Base-by-base conservation (phyloP, 2,329 filamentous ascomycete genomes). In the Xylariales sp. region DNA sequence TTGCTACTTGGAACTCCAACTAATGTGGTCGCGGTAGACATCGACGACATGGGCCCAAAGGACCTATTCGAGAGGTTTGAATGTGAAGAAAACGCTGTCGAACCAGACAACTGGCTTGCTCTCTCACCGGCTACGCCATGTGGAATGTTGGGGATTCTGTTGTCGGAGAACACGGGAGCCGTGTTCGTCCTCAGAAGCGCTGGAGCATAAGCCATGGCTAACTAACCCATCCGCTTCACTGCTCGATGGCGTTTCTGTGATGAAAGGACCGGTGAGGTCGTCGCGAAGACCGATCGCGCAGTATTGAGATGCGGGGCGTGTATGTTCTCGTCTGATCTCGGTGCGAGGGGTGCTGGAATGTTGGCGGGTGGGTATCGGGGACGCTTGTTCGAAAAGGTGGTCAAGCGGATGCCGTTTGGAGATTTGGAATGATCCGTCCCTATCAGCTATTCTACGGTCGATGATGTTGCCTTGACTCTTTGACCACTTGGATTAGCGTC, bases 71-170 rank as follows among this genome's bases (percentile, higher is more conserved):
- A 47, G 16, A 42, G 29, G 31, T 27, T 47, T 24, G 45, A 47
- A 15, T 27, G 27, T 27, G 56, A 59, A 48, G 56, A 67, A 57
- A 70, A 74, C 38, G 70, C 71, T 22, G 78, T 80, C 46, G 78
- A 73, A 62, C 77, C 77, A 43, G 80, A 80, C 47, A 82, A 68
- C 65, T 82, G 78, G 62, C 78, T 83, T 46, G 70, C 70, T 57
- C 79, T 71, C 48, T 73, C 66, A 53, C 67, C 67, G 59, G 65
- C 76, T 71, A 78, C 76, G 47, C 59, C 68, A 59, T 62, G 67
- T 55, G 61, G 65, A 44, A 63, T 61, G 47, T 69, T 56, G 57
- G 66, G 60, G 51, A 66, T 64, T 56, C 70, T 70, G 52, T 68
- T 60, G 53, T 64, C 66, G 54, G 68, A 64, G 56, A 78, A 77